Evolutionary conservation across 2,329 filamentous ascomycete species (phyloP).

Genomic region (Capronia coronata): DNA sequence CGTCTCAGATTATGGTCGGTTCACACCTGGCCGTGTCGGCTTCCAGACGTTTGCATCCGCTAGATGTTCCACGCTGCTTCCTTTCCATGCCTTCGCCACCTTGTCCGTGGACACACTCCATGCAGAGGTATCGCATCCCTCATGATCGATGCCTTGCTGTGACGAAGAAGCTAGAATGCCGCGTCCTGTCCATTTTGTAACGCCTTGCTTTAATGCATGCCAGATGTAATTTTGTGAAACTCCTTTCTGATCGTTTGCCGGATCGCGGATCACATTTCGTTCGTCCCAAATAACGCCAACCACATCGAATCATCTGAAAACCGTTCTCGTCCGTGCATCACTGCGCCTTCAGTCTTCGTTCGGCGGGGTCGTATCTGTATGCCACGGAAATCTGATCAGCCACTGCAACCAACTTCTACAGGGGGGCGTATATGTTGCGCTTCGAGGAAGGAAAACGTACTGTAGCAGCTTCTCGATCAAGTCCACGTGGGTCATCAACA

Average conservation of each 20-base stretch:
- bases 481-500: constrained; percentile 99
- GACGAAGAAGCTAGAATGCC: neutral
- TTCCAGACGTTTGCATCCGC: too few species aligned
- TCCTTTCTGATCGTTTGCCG: neutral
- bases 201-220: neutral
- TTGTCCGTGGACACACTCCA: too few species aligned
- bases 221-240: neutral
- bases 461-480: constrained; percentile 96
- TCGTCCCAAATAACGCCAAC: neutral
- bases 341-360: constrained; percentile 22
- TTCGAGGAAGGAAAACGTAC: constrained; percentile 47
- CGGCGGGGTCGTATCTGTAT: constrained; percentile 24
- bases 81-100: too few species aligned
- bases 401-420: neutral
- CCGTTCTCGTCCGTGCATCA: neutral
- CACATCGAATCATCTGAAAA: neutral
- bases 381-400: neutral
- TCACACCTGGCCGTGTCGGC: too few species aligned
- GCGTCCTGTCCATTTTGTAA: too few species aligned
- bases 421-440: neutral
- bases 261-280: neutral
- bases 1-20: too few species aligned
- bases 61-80: too few species aligned
- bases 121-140: too few species aligned
- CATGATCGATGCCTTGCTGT: too few species aligned